Evolutionary conservation across 768 basidiomycete genomes (phyloP).

Genomic region (Amanita fuliginea): DNA sequence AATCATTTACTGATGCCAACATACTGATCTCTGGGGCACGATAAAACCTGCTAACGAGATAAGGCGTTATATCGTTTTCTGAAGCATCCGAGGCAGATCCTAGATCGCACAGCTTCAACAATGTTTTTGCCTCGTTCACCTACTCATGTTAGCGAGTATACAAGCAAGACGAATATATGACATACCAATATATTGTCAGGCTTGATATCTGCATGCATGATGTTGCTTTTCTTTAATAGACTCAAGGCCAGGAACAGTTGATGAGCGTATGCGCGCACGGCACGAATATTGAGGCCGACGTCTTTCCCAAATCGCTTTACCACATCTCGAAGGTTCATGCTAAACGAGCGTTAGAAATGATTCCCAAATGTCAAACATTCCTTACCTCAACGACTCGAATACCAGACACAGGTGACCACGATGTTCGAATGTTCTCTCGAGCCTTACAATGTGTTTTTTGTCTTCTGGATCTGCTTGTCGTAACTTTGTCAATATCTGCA

Average conservation of each 20-base stretch:
- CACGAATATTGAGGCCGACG: conserved; percentile 89
- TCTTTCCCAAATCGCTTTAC: conserved; percentile 98
- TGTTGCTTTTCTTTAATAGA: conserved; percentile 76
- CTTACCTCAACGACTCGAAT: conserved; percentile 89
- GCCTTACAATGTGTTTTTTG: conserved; percentile 91
- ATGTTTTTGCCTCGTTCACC: conserved; percentile 93
- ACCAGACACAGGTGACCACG: conserved; percentile 94
- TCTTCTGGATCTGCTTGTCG: conserved; percentile 89
- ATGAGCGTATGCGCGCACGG: conserved; percentile 97
- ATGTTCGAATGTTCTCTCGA: conserved; percentile 93
- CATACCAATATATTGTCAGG: conserved; percentile 93
- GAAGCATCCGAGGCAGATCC: conserved; percentile 94
- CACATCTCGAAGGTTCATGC: conserved; percentile 97
- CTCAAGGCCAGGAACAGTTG: conserved; percentile 88
- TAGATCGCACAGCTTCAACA: conserved; percentile 90
- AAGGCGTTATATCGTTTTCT: conserved; percentile 96
- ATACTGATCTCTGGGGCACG: conserved; percentile 98
- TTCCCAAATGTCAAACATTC: conserved; percentile 18
- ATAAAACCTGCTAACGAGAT: conserved; percentile 95
- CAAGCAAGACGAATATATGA: conserved; percentile 8
- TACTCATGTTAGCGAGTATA: conserved; percentile 17
- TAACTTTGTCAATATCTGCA: conserved; percentile 78
- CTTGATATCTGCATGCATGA: conserved; percentile 99
- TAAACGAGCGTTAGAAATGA: conserved; percentile 18
- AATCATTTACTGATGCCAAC: conserved; percentile 10